A percentile compares a stretch with the other conserved stretches of the same genome.
phyloP scores from a whole-genome alignment of 2,329 filamentous ascomycete species.

The Chaetomium sp. region DNA sequence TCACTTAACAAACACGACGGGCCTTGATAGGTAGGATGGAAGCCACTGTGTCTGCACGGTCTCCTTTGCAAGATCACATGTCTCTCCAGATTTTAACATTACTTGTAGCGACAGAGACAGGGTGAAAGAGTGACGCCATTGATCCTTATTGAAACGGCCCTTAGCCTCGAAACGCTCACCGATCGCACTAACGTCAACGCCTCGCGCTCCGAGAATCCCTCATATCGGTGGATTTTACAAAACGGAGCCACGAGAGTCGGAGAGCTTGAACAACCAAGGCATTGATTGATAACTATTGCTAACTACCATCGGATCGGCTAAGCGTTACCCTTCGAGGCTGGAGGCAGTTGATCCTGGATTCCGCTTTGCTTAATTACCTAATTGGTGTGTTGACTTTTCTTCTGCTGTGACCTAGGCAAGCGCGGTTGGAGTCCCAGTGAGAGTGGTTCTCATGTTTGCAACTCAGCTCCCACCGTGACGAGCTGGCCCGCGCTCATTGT shows the following conservation, averaged over 20 bases:
- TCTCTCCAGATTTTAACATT: not conserved
- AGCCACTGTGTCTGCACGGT: not conserved
- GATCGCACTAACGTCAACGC: conserved; percentile 2
- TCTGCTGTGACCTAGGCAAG: not conserved
- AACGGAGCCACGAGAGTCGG: not conserved
- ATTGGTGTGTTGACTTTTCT: not conserved
- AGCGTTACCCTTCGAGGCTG: not conserved
- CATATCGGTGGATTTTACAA: not conserved
- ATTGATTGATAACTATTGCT: not conserved
- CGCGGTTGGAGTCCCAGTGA: conserved; percentile 3
- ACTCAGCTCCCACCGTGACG: conserved; percentile 5
- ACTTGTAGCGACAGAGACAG: no score
- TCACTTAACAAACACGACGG: not conserved
- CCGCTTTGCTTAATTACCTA: not conserved
- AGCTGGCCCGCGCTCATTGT: not conserved
- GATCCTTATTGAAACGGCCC: not conserved
- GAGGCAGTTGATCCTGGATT: not conserved
- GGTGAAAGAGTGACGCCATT: not conserved
- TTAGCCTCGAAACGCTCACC: not conserved
- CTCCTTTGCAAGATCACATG: not conserved
- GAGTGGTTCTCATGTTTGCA: conserved; percentile 1
- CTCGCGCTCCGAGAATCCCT: not conserved
- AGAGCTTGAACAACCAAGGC: not conserved
- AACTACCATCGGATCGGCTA: not conserved
- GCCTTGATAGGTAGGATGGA: not conserved